Evolutionary conservation across 1,139 yeast genomes (phyloP), one percentile per base, ranked within the genome.

Genomic region (Wickerhamiella infanticola): DNA sequence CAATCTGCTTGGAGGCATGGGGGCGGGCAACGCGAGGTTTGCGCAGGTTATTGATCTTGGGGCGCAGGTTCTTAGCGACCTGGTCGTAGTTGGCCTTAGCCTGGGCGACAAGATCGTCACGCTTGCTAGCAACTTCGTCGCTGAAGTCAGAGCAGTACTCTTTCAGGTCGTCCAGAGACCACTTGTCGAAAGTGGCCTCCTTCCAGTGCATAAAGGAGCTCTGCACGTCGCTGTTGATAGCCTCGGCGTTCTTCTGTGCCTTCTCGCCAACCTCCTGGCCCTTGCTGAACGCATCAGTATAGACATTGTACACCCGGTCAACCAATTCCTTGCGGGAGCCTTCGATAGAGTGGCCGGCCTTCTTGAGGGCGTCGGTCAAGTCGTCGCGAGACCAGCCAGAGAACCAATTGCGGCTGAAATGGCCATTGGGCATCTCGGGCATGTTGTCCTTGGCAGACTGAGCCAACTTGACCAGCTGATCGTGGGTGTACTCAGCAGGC

Each of bases 61-160:
- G 39, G 24, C 24, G 39, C 39, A 18, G 2, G 7, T 36, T 36
- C 39, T n/a, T 8, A 13, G 49, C 47, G 51, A 67, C 65, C 59
- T 65, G 61, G 46, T 59, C 53, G 8, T 74, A 65, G 56, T 73
- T 74, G 45, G 65, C 63, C 49, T 68, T 67, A 24, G 79, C 79
- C 50, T 66, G 55, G 11, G 64, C 59, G 25, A 73, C 57, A 53
- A 77, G 63, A 45, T 75, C 72, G 39, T 52, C 55, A 69, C 68
- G 51, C 69, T 70, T 46, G 63, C 63, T 47, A 66, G 58, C 25
- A n/a, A 60, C 60, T 27, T 63, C 60, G 37, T 69, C 60, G 44
- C 82, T 82, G 57, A 70, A 77, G 6, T 73, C 66, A 40, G 66
- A 63, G 46, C 79, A 61, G 59, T 77, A 79, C 31, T 68, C 65